Percentiles rank a stretch among this genome's conserved stretches.
Conservation (phyloP, 1,284 basidiomycete genomes). For the Cutaneotrichosporon sp. region DNA sequence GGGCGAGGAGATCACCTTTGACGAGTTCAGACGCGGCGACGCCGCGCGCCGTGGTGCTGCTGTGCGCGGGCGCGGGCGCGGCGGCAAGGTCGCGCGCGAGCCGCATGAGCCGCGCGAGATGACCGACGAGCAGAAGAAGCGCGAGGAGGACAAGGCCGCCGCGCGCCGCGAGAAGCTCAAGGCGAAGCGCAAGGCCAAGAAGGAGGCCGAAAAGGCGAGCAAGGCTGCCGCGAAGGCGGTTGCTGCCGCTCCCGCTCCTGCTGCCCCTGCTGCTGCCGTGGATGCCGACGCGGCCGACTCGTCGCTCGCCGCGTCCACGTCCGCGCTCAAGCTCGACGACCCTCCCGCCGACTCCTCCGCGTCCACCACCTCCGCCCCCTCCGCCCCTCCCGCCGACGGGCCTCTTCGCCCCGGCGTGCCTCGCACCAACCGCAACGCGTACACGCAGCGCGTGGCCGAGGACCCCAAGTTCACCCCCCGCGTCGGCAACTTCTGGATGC, state of each 20-base stretch:
- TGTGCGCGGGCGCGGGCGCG: conserved; percentile 13
- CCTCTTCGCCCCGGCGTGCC: conserved; percentile 56
- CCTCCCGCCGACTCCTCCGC: not conserved
- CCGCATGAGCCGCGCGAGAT: conserved; percentile 29
- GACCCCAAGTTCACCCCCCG: conserved; percentile 84
- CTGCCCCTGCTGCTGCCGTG: not conserved
- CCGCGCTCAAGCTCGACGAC: conserved; percentile 30
- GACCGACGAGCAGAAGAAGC: conserved; percentile 35
- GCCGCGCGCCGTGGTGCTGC: conserved; percentile 10
- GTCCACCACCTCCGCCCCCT: not conserved
- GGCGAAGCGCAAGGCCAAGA: conserved; percentile 37
- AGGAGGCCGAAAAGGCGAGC: conserved; percentile 24
- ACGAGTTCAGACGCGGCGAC: conserved; percentile 29
- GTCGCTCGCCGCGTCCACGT: conserved; percentile 31
- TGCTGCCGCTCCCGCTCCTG: not conserved
- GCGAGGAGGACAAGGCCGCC: conserved; percentile 30
- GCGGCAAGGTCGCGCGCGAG: conserved; percentile 24
- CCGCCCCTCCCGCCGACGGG: not conserved
- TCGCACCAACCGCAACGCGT: conserved; percentile 59
- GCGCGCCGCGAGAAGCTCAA: conserved; percentile 38
- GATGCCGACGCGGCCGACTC: conserved; percentile 8
- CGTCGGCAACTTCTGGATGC: conserved; percentile 87
- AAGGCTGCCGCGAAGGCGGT: conserved; percentile 8
- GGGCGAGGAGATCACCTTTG: conserved; percentile 29
- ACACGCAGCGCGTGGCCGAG: conserved; percentile 25